These are phyloP conservation scores for Zhuliangozyma parablackwelliae DNA, from an alignment of 1,139 yeast species.

Conservation along the genomic window DNA sequence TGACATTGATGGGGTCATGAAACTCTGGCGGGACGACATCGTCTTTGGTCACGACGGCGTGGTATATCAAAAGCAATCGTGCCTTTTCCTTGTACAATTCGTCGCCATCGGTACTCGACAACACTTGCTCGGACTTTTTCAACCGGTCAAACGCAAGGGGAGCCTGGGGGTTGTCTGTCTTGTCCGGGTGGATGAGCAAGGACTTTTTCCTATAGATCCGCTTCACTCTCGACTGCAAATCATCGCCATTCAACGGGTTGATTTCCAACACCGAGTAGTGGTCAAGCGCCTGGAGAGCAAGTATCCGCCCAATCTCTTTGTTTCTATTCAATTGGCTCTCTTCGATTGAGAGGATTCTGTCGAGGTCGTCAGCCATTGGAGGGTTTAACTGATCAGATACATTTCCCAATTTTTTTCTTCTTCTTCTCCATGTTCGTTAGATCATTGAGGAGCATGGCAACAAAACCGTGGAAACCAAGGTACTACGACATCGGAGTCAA, in stretches of 20 bases:
- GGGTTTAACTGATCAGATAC: too few species aligned
- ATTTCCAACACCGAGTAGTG: constrained; percentile 54
- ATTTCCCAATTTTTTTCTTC: too few species aligned
- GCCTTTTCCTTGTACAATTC: constrained; percentile 31
- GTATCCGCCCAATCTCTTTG: constrained; percentile 52
- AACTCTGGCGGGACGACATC: constrained; percentile 1
- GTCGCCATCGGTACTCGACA: constrained; percentile 14
- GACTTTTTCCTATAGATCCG: constrained; percentile 55
- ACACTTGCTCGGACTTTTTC: constrained; percentile 32
- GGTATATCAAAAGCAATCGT: constrained; percentile 29
- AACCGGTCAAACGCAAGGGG: constrained; percentile 59
- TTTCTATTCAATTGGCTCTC: constrained; percentile 42
- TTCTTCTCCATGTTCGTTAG: too few species aligned
- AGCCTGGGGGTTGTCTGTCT: constrained; percentile 50
- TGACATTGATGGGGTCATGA: constrained; percentile 2
- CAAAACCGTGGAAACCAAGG: constrained; percentile 34
- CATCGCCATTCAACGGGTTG: constrained; percentile 35
- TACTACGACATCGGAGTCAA: constrained; percentile 67
- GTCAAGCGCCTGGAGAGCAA: constrained; percentile 45
- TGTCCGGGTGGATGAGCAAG: constrained; percentile 66
- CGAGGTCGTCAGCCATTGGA: constrained; percentile 21
- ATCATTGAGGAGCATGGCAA: too few species aligned
- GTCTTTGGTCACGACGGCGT: constrained; percentile 24
- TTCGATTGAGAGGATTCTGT: constrained; percentile 28
- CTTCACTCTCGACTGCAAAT: constrained; percentile 31